Percentiles rank a stretch among this genome's conserved stretches.
Conservation (phyloP, 805 yeast species). For the Candida xiaguanensis region DNA sequence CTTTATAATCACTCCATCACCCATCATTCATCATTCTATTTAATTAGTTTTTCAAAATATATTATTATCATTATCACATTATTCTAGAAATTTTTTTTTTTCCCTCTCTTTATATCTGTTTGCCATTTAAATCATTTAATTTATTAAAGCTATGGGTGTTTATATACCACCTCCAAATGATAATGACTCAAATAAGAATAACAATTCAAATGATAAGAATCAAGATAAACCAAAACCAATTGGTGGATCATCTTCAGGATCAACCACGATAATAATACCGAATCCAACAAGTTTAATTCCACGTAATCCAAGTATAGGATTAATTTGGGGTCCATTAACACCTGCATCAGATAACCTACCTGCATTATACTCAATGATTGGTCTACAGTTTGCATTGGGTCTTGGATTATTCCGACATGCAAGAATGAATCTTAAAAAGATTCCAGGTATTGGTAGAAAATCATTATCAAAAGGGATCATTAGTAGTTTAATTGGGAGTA, state of each 20-base stretch:
- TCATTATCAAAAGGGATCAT: constrained; percentile 11
- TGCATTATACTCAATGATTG: constrained; percentile 51
- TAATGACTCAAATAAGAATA: constrained; percentile 9
- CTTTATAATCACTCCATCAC: neutral
- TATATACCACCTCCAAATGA: constrained; percentile 33
- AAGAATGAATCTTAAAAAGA: constrained; percentile 1
- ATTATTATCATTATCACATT: no score
- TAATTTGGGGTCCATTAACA: constrained; percentile 68
- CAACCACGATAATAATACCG: constrained; percentile 15
- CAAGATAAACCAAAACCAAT: neutral
- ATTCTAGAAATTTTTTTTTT: no score
- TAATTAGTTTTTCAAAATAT: no score
- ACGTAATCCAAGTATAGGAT: constrained; percentile 53
- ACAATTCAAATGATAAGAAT: constrained; percentile 4
- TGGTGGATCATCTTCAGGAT: constrained; percentile 3
- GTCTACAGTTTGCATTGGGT: constrained; percentile 53
- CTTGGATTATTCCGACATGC: constrained; percentile 20
- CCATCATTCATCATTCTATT: no score
- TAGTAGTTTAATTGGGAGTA: constrained; percentile 36
- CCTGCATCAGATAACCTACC: constrained; percentile 66
- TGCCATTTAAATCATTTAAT: no score
- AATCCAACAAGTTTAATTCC: constrained; percentile 18
- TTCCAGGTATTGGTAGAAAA: constrained; percentile 9
- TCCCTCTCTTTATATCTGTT: no score
- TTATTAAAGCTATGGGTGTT: constrained; percentile 36